Evolutionary conservation across 2,329 filamentous ascomycete genomes (phyloP), one percentile per base, ranked within the genome.

Genomic region (Zasmidium angulare): DNA sequence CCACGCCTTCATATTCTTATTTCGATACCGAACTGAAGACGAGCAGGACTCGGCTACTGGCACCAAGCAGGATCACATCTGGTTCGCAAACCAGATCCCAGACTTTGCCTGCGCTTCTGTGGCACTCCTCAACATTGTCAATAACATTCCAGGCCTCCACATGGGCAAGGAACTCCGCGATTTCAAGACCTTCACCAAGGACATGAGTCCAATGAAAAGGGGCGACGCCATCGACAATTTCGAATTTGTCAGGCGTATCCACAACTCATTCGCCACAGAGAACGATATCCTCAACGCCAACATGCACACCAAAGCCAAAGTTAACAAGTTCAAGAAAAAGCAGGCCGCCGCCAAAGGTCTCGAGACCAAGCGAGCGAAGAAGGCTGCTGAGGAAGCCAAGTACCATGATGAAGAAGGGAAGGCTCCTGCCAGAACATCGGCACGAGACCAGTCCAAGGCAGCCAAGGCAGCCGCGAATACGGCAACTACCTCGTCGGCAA

Each of bases 51-150:
- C 81, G 57, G 79, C 83, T 62, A 77, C 48, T 46, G 54, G 17
- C 23, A 81, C 73, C 62, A 87, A 84, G 63, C 86, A 87, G 0
- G 78, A 84, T 2, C 78, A 85, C 26, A 79, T 98, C 19, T 99
- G 95, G 93, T 98, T 97, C 74, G 92, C 93, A 24, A 97, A 97
- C 69, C 93, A 93, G 88, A 91, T 90, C 0, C 88, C 86, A 0
- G 82, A 85, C 56, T 96, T 96, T 74, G 89, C 91, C 23, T 99
- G 95, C 75, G 95, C 91, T 20, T 95, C 91, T n/a, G 86, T 97
- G 49, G 92, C 95, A 2, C 81, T 98, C 65, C 83, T 97, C 67
- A 98, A 98, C 69, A 96, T 97, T 61, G 79, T 96, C 70, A 96
- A 96, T 84, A 98, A 98, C 71, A 82, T 87, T 22, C 78, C 84